Conservation (phyloP, 305 asterid species). For the Fraxinus nigra region DNA sequence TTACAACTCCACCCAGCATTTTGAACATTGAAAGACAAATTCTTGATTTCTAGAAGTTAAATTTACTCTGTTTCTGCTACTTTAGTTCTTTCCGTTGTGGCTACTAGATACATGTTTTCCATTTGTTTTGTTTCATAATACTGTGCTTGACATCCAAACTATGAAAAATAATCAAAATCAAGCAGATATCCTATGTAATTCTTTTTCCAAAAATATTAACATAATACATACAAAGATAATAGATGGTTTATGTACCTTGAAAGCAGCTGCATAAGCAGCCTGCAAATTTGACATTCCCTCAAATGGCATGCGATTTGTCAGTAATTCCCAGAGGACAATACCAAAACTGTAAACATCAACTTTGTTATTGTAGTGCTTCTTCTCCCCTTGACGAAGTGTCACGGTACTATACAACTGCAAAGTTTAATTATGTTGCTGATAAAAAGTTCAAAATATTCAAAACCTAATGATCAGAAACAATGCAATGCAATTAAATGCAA, state of each 20-base stretch:
- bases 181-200: background rate
- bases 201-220: background rate
- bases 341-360: constrained; percentile 96
- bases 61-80: background rate
- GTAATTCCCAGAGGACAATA: constrained; percentile 84
- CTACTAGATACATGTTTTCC: background rate
- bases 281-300: constrained; percentile 99
- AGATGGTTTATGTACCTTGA: constrained; percentile 52
- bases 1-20: background rate
- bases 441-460: background rate
- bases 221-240: background rate
- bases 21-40: background rate
- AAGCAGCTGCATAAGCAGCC: constrained; percentile 99
- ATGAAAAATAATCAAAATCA: background rate
- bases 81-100: background rate
- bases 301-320: constrained; percentile 93
- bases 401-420: constrained; percentile 97
- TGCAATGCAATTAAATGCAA: background rate
- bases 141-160: background rate
- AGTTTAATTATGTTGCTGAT: constrained; percentile 13
- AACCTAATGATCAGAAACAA: background rate
- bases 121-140: background rate
- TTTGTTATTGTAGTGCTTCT: constrained; percentile 94
- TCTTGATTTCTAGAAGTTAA: background rate
- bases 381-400: constrained; percentile 94